Conservation (phyloP, 176 grass and related monocot species). For the Bothriochloa decipiens region DNA sequence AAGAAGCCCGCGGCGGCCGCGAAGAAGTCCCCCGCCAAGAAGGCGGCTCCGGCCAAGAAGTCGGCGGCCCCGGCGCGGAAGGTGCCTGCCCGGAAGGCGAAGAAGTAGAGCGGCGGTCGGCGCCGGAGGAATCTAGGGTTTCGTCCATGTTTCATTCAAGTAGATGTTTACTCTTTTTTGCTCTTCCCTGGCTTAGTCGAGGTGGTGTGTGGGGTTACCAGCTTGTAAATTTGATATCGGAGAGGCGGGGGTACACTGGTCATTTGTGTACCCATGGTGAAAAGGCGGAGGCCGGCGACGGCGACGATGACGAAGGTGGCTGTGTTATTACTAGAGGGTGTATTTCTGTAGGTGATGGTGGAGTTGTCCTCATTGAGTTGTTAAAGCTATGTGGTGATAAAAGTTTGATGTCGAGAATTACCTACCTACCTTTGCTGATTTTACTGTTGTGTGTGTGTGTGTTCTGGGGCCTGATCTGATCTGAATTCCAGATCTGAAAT, state of each 20-base stretch:
- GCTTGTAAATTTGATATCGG: conserved; percentile 64
- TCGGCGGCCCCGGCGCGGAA: conserved; percentile 45
- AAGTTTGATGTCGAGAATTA: conserved; percentile 3
- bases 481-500: conserved; percentile 15
- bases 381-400: conserved; percentile 1
- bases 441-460: too few species aligned
- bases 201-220: neutral
- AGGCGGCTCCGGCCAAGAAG: conserved; percentile 45
- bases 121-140: neutral
- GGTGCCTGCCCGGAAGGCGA: conserved; percentile 57
- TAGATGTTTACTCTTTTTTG: neutral
- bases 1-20: conserved; percentile 42
- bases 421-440: neutral
- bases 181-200: neutral
- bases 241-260: conserved; percentile 3
- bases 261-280: conserved; percentile 18
- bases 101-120: conserved; percentile 51
- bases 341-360: conserved; percentile 18
- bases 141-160: neutral
- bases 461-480: neutral
- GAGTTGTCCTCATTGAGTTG: neutral
- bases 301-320: neutral
- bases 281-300: neutral
- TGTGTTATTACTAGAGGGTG: neutral
- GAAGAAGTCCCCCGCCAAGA: conserved; percentile 38